Evolutionary conservation across 495 filamentous ascomycete species (phyloP).

Genomic region (Penicillium alfredii): DNA sequence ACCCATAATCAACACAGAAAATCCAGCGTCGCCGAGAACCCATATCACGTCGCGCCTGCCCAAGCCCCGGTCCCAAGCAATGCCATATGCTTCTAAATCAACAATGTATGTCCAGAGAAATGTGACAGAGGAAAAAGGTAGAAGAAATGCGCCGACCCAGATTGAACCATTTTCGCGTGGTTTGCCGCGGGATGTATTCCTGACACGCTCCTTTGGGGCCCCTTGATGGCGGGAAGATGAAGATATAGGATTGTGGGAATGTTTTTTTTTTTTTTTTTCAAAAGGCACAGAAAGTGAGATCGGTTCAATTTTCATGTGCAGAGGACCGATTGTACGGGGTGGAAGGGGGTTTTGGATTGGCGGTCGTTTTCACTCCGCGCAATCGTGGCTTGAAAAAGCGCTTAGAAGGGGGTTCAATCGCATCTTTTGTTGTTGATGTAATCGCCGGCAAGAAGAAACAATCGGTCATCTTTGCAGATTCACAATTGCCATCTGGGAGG

Average conservation of each 20-base stretch:
- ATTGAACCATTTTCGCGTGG: too few species aligned
- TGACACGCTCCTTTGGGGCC: too few species aligned
- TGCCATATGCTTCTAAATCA: slow-evolving; percentile 37
- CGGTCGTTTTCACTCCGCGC: too few species aligned
- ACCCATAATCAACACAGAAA: slow-evolving; percentile 10
- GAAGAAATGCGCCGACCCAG: too few species aligned
- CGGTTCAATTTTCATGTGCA: too few species aligned
- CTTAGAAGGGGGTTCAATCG: slow-evolving; percentile 3
- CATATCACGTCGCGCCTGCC: slow-evolving; percentile 25
- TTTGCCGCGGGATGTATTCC: too few species aligned
- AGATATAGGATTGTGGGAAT: too few species aligned
- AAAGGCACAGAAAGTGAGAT: too few species aligned
- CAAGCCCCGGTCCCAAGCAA: slow-evolving; percentile 21
- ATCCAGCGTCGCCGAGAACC: slow-evolving; percentile 25
- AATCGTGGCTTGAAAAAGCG: slow-evolving; percentile 2
- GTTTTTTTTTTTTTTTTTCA: too few species aligned
- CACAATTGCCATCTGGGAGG: slow-evolving; percentile 37
- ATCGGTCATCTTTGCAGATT: slow-evolving; percentile 38
- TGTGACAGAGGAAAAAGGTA: slow-evolving; percentile 10
- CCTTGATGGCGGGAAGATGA: too few species aligned
- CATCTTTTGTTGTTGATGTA: slow-evolving; percentile 4
- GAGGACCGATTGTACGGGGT: too few species aligned
- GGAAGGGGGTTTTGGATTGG: too few species aligned
- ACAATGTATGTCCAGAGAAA: slow-evolving; percentile 29
- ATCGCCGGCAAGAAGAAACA: neutral